Base-by-base conservation (phyloP, 2,329 filamentous ascomycete species). In the Allantophomopsis cytisporea region DNA sequence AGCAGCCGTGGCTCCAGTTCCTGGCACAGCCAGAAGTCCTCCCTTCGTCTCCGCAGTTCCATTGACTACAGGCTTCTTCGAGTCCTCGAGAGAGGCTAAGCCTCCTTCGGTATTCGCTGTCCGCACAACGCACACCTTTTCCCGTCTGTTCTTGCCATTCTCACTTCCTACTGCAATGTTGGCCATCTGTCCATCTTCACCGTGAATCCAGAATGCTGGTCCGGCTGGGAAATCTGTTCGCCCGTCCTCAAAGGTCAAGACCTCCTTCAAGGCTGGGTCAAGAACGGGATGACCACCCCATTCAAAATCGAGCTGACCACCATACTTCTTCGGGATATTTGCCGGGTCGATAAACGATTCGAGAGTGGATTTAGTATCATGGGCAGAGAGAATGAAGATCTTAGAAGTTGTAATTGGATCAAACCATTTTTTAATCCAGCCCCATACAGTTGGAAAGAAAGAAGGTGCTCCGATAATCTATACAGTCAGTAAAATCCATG, bases 361-460 rank as follows among this genome's bases (percentile, higher is more conserved):
- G 18, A 96, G 73, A 2, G 85, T 89, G 13, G 80, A 65, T 49
- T 79, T 73, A 39, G 93, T 80, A 59, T 94, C 85, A 40, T 73
- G 56, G 7, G 75, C 66, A 36, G 70, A 69, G 40, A 96, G 74
- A 50, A 96, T 91, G 59, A 94, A 94, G 58, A 96, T 95, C 65
- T 96, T 96, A 52, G 85, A 91, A 3, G 87, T 84, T 28, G 89
- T 95, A 45, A 87, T 86, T 6, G 88, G 88, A 62, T 88, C 83
- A 54, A 94, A 94, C 87, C 88, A 94, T 54, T 83, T 80, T 69
- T 94, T 94, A 62, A 94, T 73, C 86, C 87, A 94, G 48, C 83
- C 78, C 88, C 88, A 89, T 43, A 94, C 84, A 2, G 86, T 94
- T 37, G 83, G 82, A 66, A 94, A 94, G 70, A 94, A 94, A 35